Conservation (phyloP, 2,329 filamentous ascomycete genomes). For the Penicillium janthinellum region DNA sequence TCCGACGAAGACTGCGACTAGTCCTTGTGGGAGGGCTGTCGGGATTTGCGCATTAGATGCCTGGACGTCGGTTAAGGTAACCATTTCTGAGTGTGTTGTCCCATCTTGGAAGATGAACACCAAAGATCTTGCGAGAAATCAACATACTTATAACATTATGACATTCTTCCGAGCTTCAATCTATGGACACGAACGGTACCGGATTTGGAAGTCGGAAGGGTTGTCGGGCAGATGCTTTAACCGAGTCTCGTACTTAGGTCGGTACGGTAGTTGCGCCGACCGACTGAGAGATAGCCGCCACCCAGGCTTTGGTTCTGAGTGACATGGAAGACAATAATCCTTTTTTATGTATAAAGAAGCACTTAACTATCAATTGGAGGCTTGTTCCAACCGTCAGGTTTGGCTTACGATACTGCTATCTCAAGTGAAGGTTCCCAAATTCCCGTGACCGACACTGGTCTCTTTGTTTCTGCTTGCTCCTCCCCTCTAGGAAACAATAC, state of each 20-base stretch:
- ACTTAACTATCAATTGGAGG: too few relatives aligned
- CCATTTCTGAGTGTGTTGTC: constrained; percentile 7
- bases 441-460: too few relatives aligned
- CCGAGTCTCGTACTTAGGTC: neutral
- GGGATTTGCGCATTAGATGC: constrained; percentile 15
- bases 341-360: too few relatives aligned
- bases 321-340: neutral
- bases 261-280: neutral
- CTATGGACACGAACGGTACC: neutral
- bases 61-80: constrained; percentile 12
- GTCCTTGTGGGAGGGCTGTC: constrained; percentile 36
- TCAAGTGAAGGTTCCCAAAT: too few relatives aligned
- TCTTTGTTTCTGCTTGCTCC: too few relatives aligned
- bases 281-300: neutral
- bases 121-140: neutral
- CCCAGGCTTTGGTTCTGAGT: neutral
- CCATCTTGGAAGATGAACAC: neutral
- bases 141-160: neutral
- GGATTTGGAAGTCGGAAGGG: neutral
- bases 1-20: constrained; percentile 56
- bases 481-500: too few relatives aligned
- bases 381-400: too few relatives aligned
- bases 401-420: too few relatives aligned
- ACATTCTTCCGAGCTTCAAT: constrained; percentile 1
- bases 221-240: neutral